Base-by-base conservation (phyloP, 2,329 filamentous ascomycete species). In the Arthrobotrys musiformis region DNA sequence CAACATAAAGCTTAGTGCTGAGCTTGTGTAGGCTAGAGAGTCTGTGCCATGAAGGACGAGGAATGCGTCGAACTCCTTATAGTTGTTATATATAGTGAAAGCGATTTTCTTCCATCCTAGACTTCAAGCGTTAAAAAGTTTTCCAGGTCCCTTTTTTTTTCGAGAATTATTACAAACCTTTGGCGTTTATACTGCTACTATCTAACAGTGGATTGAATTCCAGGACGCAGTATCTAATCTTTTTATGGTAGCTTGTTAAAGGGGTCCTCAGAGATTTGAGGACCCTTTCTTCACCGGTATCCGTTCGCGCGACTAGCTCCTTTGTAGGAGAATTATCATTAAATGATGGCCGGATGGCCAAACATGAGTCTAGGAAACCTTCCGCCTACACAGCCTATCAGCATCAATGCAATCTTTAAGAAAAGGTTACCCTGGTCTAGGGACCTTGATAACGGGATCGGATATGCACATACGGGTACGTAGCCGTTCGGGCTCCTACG, bases 1-100 rank as follows among this genome's bases (percentile, higher is more conserved):
- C 82, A 97, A 89, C 92, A 97, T 97, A 85, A 97, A 97, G 80
- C 92, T 95, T 72, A 97, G 86, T 2, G 94, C 94, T 4, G 93
- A 96, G 78, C 92, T 92, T 3, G 93, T 95, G 84, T 97, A 97
- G 17, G 91, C 92, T 62, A 97, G 86, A 50, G 92, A 96, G 84
- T 97, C 93, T 5, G 93, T 97, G 77, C 93, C 93, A 83, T 97
- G 93, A 35, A 97, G 89, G 44, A 97, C 90, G 22, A 97, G 93
- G 82, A 97, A 97, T 19, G 92, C 93, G 83, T 97, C 94, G 81
- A 93, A 97, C 0, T 93, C 87, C 79, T 90, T 90, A 83, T 97
- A 97, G 84, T 97, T 97, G 79, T 91, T 89, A 80, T 89, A 88
- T 79, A 97, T 89, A 19, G 91, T 89, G 62, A 87, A 85, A 0